Conservation (phyloP, 2,329 filamentous ascomycete species). For the Myriosclerotinia curreyana region DNA sequence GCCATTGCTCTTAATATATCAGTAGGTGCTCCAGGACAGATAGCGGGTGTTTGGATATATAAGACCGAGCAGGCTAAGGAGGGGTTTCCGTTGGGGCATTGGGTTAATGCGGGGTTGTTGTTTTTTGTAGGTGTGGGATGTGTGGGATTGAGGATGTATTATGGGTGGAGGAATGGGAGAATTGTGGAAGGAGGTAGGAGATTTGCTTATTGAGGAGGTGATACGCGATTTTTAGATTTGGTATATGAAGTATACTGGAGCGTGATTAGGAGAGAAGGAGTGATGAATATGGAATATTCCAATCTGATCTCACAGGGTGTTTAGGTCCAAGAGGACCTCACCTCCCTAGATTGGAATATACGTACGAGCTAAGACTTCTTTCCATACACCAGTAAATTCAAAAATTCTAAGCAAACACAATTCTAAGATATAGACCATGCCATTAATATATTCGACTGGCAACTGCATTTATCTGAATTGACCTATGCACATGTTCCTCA, state of each 20-base stretch:
- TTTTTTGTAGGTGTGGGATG: slow-evolving; percentile 57
- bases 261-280: background rate
- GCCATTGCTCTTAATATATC: slow-evolving; percentile 70
- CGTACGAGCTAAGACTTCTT: too few species aligned
- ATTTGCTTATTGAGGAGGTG: slow-evolving; percentile 7
- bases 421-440: too few species aligned
- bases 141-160: slow-evolving; percentile 54
- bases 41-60: slow-evolving; percentile 72
- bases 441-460: too few species aligned
- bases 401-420: too few species aligned
- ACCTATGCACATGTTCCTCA: too few species aligned
- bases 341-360: too few species aligned
- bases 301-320: too few species aligned
- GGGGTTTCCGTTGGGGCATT: slow-evolving; percentile 70
- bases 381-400: too few species aligned
- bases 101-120: slow-evolving; percentile 60
- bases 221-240: too few species aligned
- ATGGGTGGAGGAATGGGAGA: slow-evolving; percentile 47
- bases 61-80: slow-evolving; percentile 56
- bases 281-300: too few species aligned
- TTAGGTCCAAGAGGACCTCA: too few species aligned
- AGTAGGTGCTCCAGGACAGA: slow-evolving; percentile 66
- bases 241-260: background rate
- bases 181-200: background rate
- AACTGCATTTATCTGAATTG: too few species aligned